Conservation (phyloP, 805 yeast genomes). For the Wickerhamomyces hampshirensis region DNA sequence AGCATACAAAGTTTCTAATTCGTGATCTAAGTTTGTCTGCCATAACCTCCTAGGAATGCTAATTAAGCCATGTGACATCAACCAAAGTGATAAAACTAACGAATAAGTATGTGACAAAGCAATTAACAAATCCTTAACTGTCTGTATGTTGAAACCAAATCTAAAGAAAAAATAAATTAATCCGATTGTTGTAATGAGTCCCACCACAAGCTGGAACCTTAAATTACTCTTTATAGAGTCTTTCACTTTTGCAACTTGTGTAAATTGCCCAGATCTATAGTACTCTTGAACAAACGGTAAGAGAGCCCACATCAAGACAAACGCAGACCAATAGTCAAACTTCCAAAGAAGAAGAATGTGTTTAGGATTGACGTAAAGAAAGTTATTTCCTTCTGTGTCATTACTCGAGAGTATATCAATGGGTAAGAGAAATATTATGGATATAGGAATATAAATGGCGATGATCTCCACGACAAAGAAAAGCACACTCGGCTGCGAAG, state of each 20-base stretch:
- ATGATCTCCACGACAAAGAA: slow-evolving; percentile 30
- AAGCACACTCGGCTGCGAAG: slow-evolving; percentile 18
- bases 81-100: slow-evolving; percentile 68
- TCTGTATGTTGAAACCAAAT: slow-evolving; percentile 48
- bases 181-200: slow-evolving; percentile 48
- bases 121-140: slow-evolving; percentile 62
- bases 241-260: slow-evolving; percentile 38
- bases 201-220: slow-evolving; percentile 54
- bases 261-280: slow-evolving; percentile 64
- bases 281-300: slow-evolving; percentile 72
- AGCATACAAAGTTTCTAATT: slow-evolving; percentile 38
- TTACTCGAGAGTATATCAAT: slow-evolving; percentile 59
- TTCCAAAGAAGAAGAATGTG: slow-evolving; percentile 62
- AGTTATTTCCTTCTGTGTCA: slow-evolving; percentile 22
- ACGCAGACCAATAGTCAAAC: slow-evolving; percentile 75
- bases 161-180: slow-evolving; percentile 54
- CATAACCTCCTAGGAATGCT: slow-evolving; percentile 51
- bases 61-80: slow-evolving; percentile 79
- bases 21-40: slow-evolving; percentile 31
- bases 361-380: slow-evolving; percentile 45
- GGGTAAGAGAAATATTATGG: slow-evolving; percentile 70
- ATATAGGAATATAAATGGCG: slow-evolving; percentile 70
- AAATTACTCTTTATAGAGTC: slow-evolving; percentile 56
- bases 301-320: slow-evolving; percentile 70
- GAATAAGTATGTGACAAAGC: slow-evolving; percentile 78